phyloP scores from a whole-genome alignment of 495 filamentous ascomycete genomes.

The Beverwykella pulmonaria region DNA sequence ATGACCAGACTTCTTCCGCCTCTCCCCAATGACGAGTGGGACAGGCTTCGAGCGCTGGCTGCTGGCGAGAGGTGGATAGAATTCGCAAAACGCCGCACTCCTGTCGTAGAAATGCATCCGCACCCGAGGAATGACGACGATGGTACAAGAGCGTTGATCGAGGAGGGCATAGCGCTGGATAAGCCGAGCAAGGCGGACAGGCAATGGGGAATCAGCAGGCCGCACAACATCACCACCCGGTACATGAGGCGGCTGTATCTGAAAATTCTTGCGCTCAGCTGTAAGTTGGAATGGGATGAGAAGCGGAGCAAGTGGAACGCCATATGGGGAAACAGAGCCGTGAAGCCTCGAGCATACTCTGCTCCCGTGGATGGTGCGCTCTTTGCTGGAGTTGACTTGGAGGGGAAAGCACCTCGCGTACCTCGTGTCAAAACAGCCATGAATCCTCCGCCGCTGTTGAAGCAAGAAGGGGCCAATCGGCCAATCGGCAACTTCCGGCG shows the following conservation, averaged over 20 bases:
- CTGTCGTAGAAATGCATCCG: not conserved
- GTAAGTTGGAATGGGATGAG: conserved; percentile 30
- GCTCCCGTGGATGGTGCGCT: conserved; percentile 6
- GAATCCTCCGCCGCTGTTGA: not conserved
- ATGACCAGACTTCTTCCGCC: conserved; percentile 70
- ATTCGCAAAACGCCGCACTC: conserved; percentile 38
- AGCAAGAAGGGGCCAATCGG: not conserved
- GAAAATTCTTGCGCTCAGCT: conserved; percentile 15
- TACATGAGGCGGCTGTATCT: conserved; percentile 36
- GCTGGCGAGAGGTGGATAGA: conserved; percentile 54
- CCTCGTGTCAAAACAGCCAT: not conserved
- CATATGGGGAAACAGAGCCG: conserved; percentile 21
- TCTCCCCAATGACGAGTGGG: conserved; percentile 66
- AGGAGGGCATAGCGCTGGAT: conserved; percentile 6
- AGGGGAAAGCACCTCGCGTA: conserved; percentile 5
- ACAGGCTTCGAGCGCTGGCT: conserved; percentile 60
- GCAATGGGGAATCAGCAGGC: conserved; percentile 14
- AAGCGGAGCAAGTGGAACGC: conserved; percentile 24
- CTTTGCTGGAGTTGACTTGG: conserved; percentile 30
- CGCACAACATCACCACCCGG: conserved; percentile 20
- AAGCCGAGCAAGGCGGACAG: conserved; percentile 25
- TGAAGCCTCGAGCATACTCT: not conserved
- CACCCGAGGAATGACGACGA: not conserved
- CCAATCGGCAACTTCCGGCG: conserved; percentile 22
- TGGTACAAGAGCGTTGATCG: not conserved